These are phyloP conservation scores for Aeschynomene evenia DNA, from an alignment of 306 rosid genomes.

Conservation along the genomic window DNA sequence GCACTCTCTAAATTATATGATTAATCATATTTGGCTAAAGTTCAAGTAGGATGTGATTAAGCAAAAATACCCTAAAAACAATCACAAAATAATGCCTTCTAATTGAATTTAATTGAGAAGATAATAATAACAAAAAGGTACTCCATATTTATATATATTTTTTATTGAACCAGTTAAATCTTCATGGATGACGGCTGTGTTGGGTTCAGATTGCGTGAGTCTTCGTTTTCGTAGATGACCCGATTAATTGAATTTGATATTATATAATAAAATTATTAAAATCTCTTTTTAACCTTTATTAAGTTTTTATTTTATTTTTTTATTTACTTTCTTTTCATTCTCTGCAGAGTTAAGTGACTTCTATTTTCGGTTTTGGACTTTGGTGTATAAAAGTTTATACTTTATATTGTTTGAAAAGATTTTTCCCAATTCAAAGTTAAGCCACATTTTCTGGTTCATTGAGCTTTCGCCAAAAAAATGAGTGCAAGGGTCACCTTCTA, in stretches of 20 bases:
- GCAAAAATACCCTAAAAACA: not conserved
- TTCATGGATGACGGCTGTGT: constrained; percentile 31
- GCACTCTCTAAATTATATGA: no score
- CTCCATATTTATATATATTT: not conserved
- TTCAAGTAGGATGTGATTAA: not conserved
- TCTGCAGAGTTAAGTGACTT: not conserved
- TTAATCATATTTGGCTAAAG: not conserved
- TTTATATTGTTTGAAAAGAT: no score
- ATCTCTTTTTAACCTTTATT: not conserved
- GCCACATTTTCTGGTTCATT: no score
- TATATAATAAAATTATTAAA: not conserved
- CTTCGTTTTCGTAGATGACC: constrained; percentile 6
- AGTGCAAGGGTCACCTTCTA: no score
- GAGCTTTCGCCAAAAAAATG: no score
- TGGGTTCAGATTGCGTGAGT: constrained; percentile 4
- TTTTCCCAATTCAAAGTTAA: no score
- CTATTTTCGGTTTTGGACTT: not conserved
- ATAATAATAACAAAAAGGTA: not conserved
- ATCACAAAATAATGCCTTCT: not conserved
- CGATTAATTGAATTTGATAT: constrained; percentile 19
- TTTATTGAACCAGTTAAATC: constrained; percentile 31
- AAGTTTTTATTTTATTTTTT: not conserved
- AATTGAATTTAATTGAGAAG: not conserved
- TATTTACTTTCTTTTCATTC: not conserved
- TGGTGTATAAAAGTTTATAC: not conserved